Evolutionary conservation across 2,329 filamentous ascomycete species (phyloP), one percentile per base, ranked within the genome.

Genomic region (Lasiodiplodia hormozganensis): DNA sequence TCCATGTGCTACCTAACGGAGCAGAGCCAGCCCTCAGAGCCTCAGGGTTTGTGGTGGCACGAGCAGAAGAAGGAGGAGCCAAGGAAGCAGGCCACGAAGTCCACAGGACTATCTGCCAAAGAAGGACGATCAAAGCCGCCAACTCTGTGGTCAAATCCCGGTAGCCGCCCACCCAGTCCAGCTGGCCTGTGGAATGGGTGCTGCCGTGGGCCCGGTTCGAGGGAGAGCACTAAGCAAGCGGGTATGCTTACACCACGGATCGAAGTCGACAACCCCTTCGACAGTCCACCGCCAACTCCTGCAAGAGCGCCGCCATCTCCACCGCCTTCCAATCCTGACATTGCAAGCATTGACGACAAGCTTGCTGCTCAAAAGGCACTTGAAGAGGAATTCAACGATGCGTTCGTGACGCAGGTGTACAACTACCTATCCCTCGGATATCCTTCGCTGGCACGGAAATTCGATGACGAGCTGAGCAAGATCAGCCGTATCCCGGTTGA

Each of bases 381-480:
- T 52, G 80, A 85, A 34, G 77, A 81, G 38, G 94, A 97, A 78
- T 97, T 96, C 74, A 85, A 90, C 70, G 93, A 97, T 77, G 85
- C 85, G 3, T 97, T 97, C 77, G 89, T 97, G 68, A 97, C 94
- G 0, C 95, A 98, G 79, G 94, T 98, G 8, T 98, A 96, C 85
- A 97, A 98, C 79, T 98, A 98, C 79, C 85, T 98, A 18, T 97
- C 93, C 0, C 86, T 98, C 5, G 95, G 95, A 5, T 97, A 97
- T 78, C 94, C 95, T 3, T 90, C 92, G 40, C 89, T 94, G 74
- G 95, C 94, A 12, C 88, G 91, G 25, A 86, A 88, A 47, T 98
- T 92, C 75, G 95, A 98, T 76, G 87, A 90, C 12, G 95, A 98
- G 82, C 84, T 98, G 23, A 88, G 90, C 73, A 93, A 92, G 76